Conservation (phyloP, 2,329 filamentous ascomycete species). For the Keithomyces neogunnii region DNA sequence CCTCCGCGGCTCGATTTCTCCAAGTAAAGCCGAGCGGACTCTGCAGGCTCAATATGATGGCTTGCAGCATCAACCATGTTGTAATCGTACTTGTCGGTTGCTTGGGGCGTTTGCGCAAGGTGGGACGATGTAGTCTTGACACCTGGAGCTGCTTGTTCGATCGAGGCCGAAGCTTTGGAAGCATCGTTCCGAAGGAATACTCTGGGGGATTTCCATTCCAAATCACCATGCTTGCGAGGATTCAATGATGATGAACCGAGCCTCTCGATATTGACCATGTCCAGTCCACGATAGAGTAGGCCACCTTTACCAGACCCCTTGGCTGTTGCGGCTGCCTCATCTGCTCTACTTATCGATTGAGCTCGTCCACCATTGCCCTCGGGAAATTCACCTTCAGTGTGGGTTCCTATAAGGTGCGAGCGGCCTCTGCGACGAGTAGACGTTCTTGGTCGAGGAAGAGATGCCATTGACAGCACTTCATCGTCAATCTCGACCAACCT, state of each 20-base stretch:
- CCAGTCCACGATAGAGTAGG: not conserved
- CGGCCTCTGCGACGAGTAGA: constrained; percentile 20
- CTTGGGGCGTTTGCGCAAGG: not conserved
- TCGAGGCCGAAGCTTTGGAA: not conserved
- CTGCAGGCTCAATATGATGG: not conserved
- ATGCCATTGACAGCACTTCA: constrained; percentile 14
- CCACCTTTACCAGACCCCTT: not conserved
- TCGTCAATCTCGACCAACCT: constrained; percentile 13
- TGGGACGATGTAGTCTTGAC: not conserved
- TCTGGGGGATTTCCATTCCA: constrained; percentile 2
- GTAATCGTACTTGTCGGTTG: not conserved
- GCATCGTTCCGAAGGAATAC: not conserved
- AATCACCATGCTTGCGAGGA: not conserved
- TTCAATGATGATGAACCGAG: not conserved
- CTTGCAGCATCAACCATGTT: not conserved
- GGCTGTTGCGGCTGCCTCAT: not conserved
- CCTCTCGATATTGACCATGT: constrained; percentile 4
- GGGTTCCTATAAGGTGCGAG: constrained; percentile 2
- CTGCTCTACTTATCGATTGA: not conserved
- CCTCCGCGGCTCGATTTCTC: not conserved
- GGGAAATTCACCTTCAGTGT: not conserved
- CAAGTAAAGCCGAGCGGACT: constrained; percentile 4
- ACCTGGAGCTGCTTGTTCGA: not conserved
- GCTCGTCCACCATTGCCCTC: not conserved
- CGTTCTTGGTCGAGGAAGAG: constrained; percentile 12